Evolutionary conservation across 140 eudicot genomes (phyloP).

Genomic region (Senecio squalidus): DNA sequence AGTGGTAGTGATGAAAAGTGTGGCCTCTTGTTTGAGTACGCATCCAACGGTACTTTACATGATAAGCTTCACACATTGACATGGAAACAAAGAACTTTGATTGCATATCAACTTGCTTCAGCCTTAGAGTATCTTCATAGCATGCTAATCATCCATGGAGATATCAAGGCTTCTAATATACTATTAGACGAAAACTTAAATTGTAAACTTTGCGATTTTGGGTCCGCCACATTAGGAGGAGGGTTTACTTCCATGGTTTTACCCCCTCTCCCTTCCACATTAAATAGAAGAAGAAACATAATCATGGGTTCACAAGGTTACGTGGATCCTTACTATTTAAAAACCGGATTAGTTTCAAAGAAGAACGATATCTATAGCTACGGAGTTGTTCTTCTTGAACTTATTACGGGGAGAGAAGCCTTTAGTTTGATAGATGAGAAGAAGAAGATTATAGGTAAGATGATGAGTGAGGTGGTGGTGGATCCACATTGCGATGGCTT

Average conservation of each 20-base stretch:
- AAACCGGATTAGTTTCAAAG: slow-evolving; percentile 70
- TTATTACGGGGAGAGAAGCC: slow-evolving; percentile 70
- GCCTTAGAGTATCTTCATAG: slow-evolving; percentile 67
- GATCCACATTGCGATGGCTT: slow-evolving; percentile 37
- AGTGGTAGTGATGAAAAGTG: slow-evolving; percentile 36
- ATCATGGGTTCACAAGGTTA: slow-evolving; percentile 87
- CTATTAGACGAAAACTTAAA: slow-evolving; percentile 41
- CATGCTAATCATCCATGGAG: slow-evolving; percentile 69
- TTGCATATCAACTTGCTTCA: slow-evolving; percentile 61
- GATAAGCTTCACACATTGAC: slow-evolving; percentile 42
- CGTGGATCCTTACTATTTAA: slow-evolving; percentile 68
- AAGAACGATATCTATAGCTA: slow-evolving; percentile 71
- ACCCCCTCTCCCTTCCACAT: slow-evolving; percentile 36
- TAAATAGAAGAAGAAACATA: slow-evolving; percentile 35
- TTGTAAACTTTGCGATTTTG: slow-evolving; percentile 78
- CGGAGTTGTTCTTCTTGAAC: slow-evolving; percentile 73
- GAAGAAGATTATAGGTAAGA: slow-evolving; percentile 25
- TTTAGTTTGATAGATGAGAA: slow-evolving; percentile 27
- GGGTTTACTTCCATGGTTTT: slow-evolving; percentile 52
- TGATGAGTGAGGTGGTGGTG: slow-evolving; percentile 42
- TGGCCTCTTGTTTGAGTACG: slow-evolving; percentile 55
- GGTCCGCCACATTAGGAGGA: slow-evolving; percentile 70
- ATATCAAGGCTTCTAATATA: slow-evolving; percentile 69
- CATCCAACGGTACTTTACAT: slow-evolving; percentile 58
- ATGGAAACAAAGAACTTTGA: slow-evolving; percentile 45